phyloP scores from a whole-genome alignment of 495 filamentous ascomycete species.

The Penicillium roqueforti region DNA sequence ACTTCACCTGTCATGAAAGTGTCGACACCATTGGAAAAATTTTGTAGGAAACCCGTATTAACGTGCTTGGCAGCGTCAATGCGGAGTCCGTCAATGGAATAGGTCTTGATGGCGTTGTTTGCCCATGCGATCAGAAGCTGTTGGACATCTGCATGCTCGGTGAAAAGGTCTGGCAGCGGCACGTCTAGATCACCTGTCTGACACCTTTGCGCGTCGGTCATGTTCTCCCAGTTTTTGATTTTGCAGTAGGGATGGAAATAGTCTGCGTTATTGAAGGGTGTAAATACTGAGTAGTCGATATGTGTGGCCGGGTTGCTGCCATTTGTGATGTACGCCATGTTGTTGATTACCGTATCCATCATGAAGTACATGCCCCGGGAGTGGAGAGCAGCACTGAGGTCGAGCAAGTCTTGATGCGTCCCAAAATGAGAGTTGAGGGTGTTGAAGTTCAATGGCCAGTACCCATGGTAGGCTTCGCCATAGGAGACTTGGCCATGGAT shows the following conservation, averaged over 20 bases:
- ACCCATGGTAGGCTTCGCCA: slow-evolving; percentile 67
- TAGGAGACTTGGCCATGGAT: slow-evolving; percentile 44
- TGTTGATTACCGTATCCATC: slow-evolving; percentile 77
- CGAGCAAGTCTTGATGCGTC: slow-evolving; percentile 57
- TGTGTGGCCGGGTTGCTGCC: slow-evolving; percentile 50
- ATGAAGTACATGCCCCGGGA: slow-evolving; percentile 64
- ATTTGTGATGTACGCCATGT: slow-evolving; percentile 54
- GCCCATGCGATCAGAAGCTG: slow-evolving; percentile 60
- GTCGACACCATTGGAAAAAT: slow-evolving; percentile 53
- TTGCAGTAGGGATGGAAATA: slow-evolving; percentile 65
- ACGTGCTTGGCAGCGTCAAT: slow-evolving; percentile 75
- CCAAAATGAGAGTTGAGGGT: slow-evolving; percentile 64
- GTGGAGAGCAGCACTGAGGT: slow-evolving; percentile 57
- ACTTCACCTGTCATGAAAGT: slow-evolving; percentile 67
- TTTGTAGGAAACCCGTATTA: slow-evolving; percentile 58
- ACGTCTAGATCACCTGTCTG: slow-evolving; percentile 59
- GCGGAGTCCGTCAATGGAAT: slow-evolving; percentile 72
- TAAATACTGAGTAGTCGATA: slow-evolving; percentile 58
- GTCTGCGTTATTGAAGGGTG: slow-evolving; percentile 58
- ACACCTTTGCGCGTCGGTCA: slow-evolving; percentile 47
- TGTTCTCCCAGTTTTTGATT: slow-evolving; percentile 61
- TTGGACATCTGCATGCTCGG: slow-evolving; percentile 55
- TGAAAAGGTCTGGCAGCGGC: slow-evolving; percentile 63
- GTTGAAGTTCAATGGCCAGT: slow-evolving; percentile 67
- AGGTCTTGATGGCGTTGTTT: slow-evolving; percentile 55